Conservation (phyloP, 2,329 filamentous ascomycete genomes). For the Penicillium decumbens region DNA sequence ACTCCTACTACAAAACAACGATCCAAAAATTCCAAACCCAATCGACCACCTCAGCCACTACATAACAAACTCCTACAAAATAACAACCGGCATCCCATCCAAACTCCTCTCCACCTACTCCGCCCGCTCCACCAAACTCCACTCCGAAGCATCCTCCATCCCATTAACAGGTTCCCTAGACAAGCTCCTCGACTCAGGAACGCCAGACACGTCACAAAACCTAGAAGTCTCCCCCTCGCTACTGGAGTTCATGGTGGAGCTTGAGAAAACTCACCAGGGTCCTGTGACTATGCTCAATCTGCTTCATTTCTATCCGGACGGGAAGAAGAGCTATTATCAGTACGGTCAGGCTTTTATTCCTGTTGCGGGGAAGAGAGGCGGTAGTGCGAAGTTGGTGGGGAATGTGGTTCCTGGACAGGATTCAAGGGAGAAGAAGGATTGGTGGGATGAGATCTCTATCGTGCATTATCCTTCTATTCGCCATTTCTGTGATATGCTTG, state of each 20-base stretch:
- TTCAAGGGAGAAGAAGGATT: conserved; percentile 24
- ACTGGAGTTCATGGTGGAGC: conserved; percentile 45
- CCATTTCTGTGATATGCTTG: conserved; percentile 61
- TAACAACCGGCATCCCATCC: conserved; percentile 35
- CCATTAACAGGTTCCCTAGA: conserved; percentile 30
- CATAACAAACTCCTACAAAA: conserved; percentile 30
- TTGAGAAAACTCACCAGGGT: conserved; percentile 31
- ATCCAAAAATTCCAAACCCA: conserved; percentile 19
- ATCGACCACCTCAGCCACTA: conserved; percentile 8
- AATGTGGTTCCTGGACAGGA: conserved; percentile 44
- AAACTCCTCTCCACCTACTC: conserved; percentile 31
- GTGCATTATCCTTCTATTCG: conserved; percentile 60
- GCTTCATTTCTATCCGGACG: conserved; percentile 52
- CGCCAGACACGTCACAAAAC: conserved; percentile 42
- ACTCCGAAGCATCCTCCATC: conserved; percentile 11
- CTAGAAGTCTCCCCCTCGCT: conserved; percentile 54
- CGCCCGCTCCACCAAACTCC: conserved; percentile 22
- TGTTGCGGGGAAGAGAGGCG: conserved; percentile 53
- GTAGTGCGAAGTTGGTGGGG: conserved; percentile 59
- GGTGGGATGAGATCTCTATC: conserved; percentile 61
- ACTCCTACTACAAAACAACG: conserved; percentile 26
- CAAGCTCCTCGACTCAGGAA: conserved; percentile 20
- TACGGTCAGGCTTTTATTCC: conserved; percentile 49
- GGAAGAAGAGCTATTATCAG: conserved; percentile 51
- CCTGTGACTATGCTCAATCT: conserved; percentile 62